Conservation (phyloP, 306 rosid species). For the Fragaria nilgerrensis region DNA sequence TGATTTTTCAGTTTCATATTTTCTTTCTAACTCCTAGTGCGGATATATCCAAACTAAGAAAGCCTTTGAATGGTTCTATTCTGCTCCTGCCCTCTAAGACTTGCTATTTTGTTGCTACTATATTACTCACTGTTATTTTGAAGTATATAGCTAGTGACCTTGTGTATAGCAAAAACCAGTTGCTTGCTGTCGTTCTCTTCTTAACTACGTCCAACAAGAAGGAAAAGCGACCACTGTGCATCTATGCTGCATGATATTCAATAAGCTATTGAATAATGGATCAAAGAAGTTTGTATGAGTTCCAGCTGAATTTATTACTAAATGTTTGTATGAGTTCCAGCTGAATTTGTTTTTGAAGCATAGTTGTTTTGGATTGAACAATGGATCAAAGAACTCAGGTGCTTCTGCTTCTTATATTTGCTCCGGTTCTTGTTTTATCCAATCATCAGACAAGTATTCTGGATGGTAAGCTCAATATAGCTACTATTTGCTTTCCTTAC, state of each 20-base stretch:
- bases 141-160: not conserved
- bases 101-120: not conserved
- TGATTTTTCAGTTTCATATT: not conserved
- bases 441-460: not conserved
- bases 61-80: not conserved
- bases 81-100: not conserved
- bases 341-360: conserved; percentile 2
- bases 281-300: not conserved
- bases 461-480: conserved; percentile 27
- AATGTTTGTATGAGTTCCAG: not conserved
- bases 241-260: not conserved
- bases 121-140: not conserved
- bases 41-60: not conserved
- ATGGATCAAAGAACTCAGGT: conserved; percentile 21
- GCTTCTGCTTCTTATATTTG: conserved; percentile 14
- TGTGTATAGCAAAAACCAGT: not conserved
- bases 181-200: not conserved
- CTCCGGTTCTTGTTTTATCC: conserved; percentile 1
- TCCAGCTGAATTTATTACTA: not conserved
- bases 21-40: not conserved
- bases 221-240: not conserved
- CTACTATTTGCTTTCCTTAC: not conserved
- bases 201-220: not conserved
- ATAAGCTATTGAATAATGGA: not conserved
- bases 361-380: not conserved